Evolutionary conservation across 768 basidiomycete species (phyloP), one percentile per base, ranked within the genome.

Genomic region (Rhizopogon vinicolor): DNA sequence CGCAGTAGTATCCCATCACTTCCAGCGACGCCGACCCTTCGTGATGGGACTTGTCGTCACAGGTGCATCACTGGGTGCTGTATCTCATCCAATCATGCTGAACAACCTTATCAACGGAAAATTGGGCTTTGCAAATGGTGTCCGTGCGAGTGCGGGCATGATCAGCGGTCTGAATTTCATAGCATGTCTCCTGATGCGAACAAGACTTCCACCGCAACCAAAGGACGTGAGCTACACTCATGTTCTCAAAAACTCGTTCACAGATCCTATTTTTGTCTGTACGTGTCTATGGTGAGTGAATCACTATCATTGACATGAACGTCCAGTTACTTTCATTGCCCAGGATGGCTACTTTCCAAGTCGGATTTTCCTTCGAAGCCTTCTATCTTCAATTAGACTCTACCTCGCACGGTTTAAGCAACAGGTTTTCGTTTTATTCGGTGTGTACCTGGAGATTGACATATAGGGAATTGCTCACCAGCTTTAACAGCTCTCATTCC

Each of bases 311-410:
- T 33, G 16, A 18, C 1, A 22, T 51, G 54, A 60, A 18, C 41
- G 58, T 7, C 61, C 9, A 35, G 14, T 37, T 16, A 0, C 8
- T 8, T 31, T 9, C 13, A 18, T 44, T 56, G n/a, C 25, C 10
- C 22, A 55, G 54, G 19, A 41, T 46, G 50, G 61, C 50, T 43
- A 18, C 72, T 28, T 66, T 69, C 28, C 62, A 74, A 9, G 61
- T 68, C 1, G 77, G 78, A 1, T 56, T 80, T 12, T 82, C 75
- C 57, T 79, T 76, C 46, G 78, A 79, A 0, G 71, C 80, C 37
- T 84, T 82, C 64, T 85, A 80, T 60, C 67, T 86, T 16, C 85
- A 86, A 55, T 68, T 85, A 13, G 76, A 81, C 52, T 76, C 83
- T 7, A 73, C 78, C 33, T 71, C 72, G 53, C 78, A 80, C 54